Percentiles rank a stretch among this genome's conserved stretches.
Conservation (phyloP, 345 rosid genomes). For the Schrenkiella parvula region DNA sequence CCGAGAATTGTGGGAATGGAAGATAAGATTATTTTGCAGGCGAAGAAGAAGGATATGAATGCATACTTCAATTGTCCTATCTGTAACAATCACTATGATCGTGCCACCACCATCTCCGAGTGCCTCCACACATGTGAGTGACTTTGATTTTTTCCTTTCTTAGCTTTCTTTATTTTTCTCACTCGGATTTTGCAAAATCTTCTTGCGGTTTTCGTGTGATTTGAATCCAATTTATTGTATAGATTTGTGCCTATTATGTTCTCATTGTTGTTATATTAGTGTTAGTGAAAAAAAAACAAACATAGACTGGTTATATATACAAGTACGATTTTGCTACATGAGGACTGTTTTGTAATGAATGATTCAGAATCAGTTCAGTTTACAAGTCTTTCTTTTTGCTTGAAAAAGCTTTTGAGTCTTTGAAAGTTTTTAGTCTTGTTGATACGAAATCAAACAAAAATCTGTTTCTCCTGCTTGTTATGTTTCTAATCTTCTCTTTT, state of each 20-base stretch:
- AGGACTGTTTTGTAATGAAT: background rate
- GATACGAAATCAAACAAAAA: background rate
- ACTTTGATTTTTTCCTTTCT: no score
- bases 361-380: background rate
- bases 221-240: background rate
- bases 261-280: background rate
- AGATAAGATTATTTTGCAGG: background rate
- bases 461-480: background rate
- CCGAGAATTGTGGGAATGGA: background rate
- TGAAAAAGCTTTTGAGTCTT: background rate
- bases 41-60: background rate
- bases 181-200: no score
- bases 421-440: background rate
- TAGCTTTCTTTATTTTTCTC: no score
- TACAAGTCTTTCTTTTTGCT: background rate
- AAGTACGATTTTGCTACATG: background rate
- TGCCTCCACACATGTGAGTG: conserved; percentile 22
- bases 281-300: no score
- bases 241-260: background rate
- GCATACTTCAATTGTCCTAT: background rate
- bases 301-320: no score
- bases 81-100: background rate
- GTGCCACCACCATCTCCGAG: conserved; percentile 19
- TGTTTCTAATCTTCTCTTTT: no score
- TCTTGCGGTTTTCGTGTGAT: background rate